Percentiles rank a stretch among this genome's conserved stretches.
Conservation (phyloP, 345 rosid genomes). For the Eucalyptus erythrocorys region DNA sequence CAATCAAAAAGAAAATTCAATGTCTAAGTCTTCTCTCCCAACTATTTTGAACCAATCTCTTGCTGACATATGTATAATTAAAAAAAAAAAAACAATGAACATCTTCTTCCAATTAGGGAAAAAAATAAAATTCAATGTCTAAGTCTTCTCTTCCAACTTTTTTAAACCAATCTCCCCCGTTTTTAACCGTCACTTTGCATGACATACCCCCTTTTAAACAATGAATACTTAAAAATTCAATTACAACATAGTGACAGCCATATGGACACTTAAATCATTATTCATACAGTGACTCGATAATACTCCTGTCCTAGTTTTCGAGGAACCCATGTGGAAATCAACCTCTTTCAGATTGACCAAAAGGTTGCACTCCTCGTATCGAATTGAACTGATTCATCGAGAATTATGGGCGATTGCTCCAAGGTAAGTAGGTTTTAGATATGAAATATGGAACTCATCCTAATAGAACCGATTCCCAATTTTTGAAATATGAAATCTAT, state of each 20-base stretch:
- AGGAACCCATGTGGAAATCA: rapidly evolving
- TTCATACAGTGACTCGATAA: rapidly evolving
- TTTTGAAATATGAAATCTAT: rapidly evolving
- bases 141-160: neutral
- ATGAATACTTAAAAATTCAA: neutral
- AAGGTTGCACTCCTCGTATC: neutral
- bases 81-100: neutral
- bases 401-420: neutral
- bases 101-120: neutral
- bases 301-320: rapidly evolving
- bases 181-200: neutral
- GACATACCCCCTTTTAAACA: neutral
- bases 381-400: rapidly evolving
- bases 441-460: too few species aligned
- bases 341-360: neutral
- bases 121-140: neutral
- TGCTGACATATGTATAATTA: too few species aligned
- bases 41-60: too few species aligned
- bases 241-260: neutral
- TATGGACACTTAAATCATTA: neutral
- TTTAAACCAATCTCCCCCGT: neutral
- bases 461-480: rapidly evolving
- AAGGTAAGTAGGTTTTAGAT: too few species aligned
- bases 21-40: too few species aligned
- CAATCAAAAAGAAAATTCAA: neutral